Evolutionary conservation across 345 rosid species (phyloP), one percentile per base, ranked within the genome.

Genomic region (Trapa bicornis): DNA sequence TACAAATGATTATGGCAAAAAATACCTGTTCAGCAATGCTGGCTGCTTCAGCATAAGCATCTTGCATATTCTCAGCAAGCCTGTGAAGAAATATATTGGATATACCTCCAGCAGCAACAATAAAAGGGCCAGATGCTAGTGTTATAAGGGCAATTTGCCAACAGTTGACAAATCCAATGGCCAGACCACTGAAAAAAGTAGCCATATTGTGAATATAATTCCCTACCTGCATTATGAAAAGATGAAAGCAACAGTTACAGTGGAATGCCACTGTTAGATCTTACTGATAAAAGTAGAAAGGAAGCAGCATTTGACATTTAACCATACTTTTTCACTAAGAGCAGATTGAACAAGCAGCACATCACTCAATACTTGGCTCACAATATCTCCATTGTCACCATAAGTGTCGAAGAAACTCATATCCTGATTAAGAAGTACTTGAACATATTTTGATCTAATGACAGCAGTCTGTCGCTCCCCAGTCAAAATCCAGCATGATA

Each of bases 141-240:
- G 99, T 89, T 80, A 94, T 84, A 61, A 88, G 86, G 5, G 97
- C 89, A 80, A 94, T 89, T 80, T 94, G 86, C 99, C 99, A 94
- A 82, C 97, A 94, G 83, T 94, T 94, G 78, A 84, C 76, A 83
- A 91, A 82, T 66, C 96, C 97, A 72, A 94, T 82, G 67, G 82
- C 75, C 69, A 94, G 91, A 70, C 99, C 99, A 71, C 95, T 74
- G 79, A 94, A 77, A 87, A 94, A 94, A 66, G 99, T 94, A 67
- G 99, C 97, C 99, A 94, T 94, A 74, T 94, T 94, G 82, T 94
- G 99, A 69, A 94, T 91, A 83, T 94, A 94, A 78, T 94, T 94
- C 70, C 97, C 99, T 73, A 94, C 99, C 99, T 94, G 84, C 75
- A 76, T 47, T 11, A 45, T 45, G 2, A 45, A 45, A 45, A 45